Evolutionary conservation across 768 basidiomycete genomes (phyloP), one percentile per base, ranked within the genome.

Genomic region (Saitozyma podzolica): DNA sequence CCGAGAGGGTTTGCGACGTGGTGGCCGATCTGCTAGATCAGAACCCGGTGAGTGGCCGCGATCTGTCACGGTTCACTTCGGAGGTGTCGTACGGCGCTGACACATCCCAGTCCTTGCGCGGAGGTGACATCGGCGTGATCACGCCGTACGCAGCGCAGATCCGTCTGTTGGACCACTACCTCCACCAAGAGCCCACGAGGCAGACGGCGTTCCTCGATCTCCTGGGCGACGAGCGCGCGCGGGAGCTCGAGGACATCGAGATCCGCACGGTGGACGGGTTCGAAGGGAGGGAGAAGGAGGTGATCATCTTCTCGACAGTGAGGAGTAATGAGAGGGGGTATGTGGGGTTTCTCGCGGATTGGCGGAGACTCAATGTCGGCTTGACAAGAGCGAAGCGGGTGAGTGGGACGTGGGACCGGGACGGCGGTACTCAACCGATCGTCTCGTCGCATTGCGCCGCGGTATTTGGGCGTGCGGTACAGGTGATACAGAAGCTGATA

Each of bases 261-360:
- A 85, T 95, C 71, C 91, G 90, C 81, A 95, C 92, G 0, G 92
- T 96, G 13, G 92, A 96, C 70, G 92, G 92, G 17, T 96, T 94
- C 77, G 91, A 96, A 78, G 92, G 92, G 11, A 84, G 91, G 50
- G 91, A 96, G 81, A 95, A 95, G 81, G 89, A 91, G 40, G 86
- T 95, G 48, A 90, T 96, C 65, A 84, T 96, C 49, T 93, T 96
- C 78, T 91, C 90, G 48, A 93, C 92, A 3, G 92, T 93, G 54
- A 84, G 93, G 56, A 90, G 89, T 76, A 96, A 96, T 72, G 70
- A 82, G 2, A 80, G 79, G 0, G 91, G 91, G 9, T 82, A 86
- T 60, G 91, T 96, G 70, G 93, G 93, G 0, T 96, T 96, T 80
- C 82, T 96, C 20, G 90, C 88, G 19, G 92, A 96, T 80, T 83